A percentile compares a stretch with the other conserved stretches of the same genome.
phyloP scores from a whole-genome alignment of 1,284 basidiomycete species.

The Moniliella sp. region DNA sequence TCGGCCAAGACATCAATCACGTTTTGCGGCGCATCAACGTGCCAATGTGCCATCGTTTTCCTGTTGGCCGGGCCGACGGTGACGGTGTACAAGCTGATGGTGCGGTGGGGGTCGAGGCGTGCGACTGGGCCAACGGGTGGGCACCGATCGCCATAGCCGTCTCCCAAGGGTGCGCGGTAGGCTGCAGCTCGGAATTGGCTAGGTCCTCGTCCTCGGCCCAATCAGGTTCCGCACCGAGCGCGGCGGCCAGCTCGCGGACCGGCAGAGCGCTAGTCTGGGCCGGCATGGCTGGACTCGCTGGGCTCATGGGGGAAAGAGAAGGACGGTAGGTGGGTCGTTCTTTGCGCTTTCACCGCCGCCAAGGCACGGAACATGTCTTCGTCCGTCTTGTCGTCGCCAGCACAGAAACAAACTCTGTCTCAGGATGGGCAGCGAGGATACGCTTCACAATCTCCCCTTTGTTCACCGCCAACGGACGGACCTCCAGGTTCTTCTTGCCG shows the following conservation, averaged over 20 bases:
- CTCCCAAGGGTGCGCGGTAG: too few species aligned
- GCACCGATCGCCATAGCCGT: not conserved
- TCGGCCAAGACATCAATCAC: constrained; percentile 20
- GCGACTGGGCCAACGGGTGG: too few species aligned
- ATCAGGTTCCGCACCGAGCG: not conserved
- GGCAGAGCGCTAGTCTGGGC: not conserved
- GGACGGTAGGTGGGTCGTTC: not conserved
- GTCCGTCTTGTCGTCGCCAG: constrained; percentile 80
- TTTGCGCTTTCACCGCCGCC: constrained; percentile 6
- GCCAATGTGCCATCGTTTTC: constrained; percentile 29
- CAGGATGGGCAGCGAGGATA: constrained; percentile 70
- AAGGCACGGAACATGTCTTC: constrained; percentile 29
- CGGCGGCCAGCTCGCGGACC: not conserved
- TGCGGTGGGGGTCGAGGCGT: not conserved
- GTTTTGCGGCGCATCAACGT: constrained; percentile 17
- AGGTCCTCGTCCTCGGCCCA: not conserved
- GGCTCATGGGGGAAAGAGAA: too few species aligned
- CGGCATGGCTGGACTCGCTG: too few species aligned
- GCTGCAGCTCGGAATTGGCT: not conserved
- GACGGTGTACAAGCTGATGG: constrained; percentile 18
- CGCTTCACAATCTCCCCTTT: constrained; percentile 96
- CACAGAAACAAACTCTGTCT: constrained; percentile 87
- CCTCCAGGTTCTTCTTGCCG: constrained; percentile 95
- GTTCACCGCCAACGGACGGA: constrained; percentile 78
- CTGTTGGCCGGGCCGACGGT: constrained; percentile 23